Base-by-base conservation (phyloP, 805 yeast species). In the Isabelozyma pseudorhagii region DNA sequence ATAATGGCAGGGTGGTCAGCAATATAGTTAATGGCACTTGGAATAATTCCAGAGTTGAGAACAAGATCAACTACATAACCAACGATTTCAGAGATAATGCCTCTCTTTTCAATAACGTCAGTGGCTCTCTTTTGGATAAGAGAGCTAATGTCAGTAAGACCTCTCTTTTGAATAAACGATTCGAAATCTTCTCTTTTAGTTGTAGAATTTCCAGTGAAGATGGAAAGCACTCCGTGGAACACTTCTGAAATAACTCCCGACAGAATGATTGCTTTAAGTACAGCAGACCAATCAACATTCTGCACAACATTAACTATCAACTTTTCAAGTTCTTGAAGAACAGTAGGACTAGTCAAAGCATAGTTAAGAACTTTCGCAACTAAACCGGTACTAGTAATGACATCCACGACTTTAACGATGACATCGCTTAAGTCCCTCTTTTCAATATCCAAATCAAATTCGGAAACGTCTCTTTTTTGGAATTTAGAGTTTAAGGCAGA, bases 201-300 rank as follows among this genome's bases (percentile, higher is more conserved):
- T 6, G 45, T 15, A 28, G 25, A 28, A 11, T 42, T 42, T 3
- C 45, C 18, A 21, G 25, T 29, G 13, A 42, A 10, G 15, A 42
- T 28, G 47, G 58, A 40, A 18, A 57, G 46, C 9, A 50, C 40
- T 9, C 41, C 41, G n/a, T 29, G 21, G 49, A 63, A 55, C 10
- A 62, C 36, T 2, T 50, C 49, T 38, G 51, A 50, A 42, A 59
- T 58, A 41, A 62, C 46, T 18, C 66, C 70, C 36, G 70, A 64
- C 42, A 58, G 57, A 49, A 64, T 66, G 43, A 68, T 55, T 13
- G 61, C 51, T 15, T 50, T 51, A 51, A 56, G 64, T 41, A 68
- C 44, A 5, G 54, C 46, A 5, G 51, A 28, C 51, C 61, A 63
- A 48, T 64, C 55, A 47, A 58, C 56, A 42, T 59, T 58, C 41